Percentiles rank a stretch among this genome's conserved stretches.
Evolutionary conservation across 1,284 basidiomycete genomes (phyloP).

Genomic region (Hymenochaete sp.): DNA sequence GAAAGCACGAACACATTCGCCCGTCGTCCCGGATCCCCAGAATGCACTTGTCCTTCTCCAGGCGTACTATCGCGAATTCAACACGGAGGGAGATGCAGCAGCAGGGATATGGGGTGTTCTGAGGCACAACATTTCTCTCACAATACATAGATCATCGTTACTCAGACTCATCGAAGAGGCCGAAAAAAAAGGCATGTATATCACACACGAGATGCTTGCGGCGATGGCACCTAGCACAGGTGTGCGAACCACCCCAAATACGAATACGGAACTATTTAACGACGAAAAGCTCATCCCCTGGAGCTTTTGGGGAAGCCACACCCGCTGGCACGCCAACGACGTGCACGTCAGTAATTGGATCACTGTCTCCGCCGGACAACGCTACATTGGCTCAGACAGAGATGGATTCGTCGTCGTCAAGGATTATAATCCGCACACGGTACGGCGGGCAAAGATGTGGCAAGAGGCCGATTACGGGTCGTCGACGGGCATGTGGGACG

Average conservation of each 20-base stretch:
- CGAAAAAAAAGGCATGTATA: conserved; percentile 9
- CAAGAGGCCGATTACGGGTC: not conserved
- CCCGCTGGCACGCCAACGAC: conserved; percentile 36
- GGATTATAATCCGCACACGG: conserved; percentile 34
- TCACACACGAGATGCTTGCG: not conserved
- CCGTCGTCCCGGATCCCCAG: conserved; percentile 29
- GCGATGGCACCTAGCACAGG: no score
- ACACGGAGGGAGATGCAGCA: conserved; percentile 18
- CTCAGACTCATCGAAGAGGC: conserved; percentile 19
- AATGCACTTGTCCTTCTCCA: conserved; percentile 36
- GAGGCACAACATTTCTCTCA: conserved; percentile 27
- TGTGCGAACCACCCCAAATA: no score
- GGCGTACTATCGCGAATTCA: conserved; percentile 21
- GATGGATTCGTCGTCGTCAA: conserved; percentile 26
- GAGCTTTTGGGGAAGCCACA: conserved; percentile 36
- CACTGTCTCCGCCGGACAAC: conserved; percentile 39
- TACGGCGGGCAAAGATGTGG: conserved; percentile 20
- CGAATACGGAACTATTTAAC: not conserved
- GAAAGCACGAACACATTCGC: conserved; percentile 17
- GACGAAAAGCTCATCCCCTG: conserved; percentile 26
- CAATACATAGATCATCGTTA: conserved; percentile 33
- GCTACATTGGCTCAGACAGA: conserved; percentile 28
- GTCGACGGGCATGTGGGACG: not conserved
- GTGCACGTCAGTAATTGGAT: conserved; percentile 37
- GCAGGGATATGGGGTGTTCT: conserved; percentile 15